A percentile compares a stretch with the other conserved stretches of the same genome.
These are phyloP conservation scores for Austroboletus festivus DNA, from an alignment of 768 basidiomycete species.

Conservation along the genomic window DNA sequence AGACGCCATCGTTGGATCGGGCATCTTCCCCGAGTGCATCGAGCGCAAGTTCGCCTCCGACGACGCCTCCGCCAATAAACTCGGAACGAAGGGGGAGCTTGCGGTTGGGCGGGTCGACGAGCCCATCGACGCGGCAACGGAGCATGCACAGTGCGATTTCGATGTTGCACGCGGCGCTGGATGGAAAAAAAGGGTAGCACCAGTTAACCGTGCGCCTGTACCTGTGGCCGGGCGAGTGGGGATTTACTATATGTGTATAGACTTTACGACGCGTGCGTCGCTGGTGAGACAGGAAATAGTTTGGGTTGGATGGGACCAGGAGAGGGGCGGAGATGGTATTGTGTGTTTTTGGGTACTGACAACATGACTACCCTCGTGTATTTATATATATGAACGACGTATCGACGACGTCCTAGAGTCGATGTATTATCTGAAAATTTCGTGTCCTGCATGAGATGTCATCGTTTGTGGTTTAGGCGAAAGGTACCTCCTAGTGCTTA, in stretches of 20 bases:
- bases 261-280: not conserved
- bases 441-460: too few species aligned
- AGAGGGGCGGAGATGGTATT: too few species aligned
- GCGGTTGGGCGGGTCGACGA: conserved; percentile 18
- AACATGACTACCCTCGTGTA: too few species aligned
- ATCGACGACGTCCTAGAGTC: too few species aligned
- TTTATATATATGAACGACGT: too few species aligned
- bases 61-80: conserved; percentile 19
- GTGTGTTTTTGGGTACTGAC: too few species aligned
- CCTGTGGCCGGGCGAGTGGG: not conserved
- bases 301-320: too few species aligned
- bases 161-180: conserved; percentile 28
- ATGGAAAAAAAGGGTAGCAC: conserved; percentile 23
- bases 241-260: not conserved
- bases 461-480: too few species aligned
- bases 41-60: conserved; percentile 24
- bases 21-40: conserved; percentile 25
- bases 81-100: conserved; percentile 16
- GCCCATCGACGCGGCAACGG: conserved; percentile 22
- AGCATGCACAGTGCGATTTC: conserved; percentile 24
- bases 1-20: conserved; percentile 25
- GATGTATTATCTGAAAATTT: too few species aligned
- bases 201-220: conserved; percentile 9
- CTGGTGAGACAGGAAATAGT: too few species aligned
- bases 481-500: too few species aligned